phyloP scores from a whole-genome alignment of 768 basidiomycete species.

The Pholiota conissans region DNA sequence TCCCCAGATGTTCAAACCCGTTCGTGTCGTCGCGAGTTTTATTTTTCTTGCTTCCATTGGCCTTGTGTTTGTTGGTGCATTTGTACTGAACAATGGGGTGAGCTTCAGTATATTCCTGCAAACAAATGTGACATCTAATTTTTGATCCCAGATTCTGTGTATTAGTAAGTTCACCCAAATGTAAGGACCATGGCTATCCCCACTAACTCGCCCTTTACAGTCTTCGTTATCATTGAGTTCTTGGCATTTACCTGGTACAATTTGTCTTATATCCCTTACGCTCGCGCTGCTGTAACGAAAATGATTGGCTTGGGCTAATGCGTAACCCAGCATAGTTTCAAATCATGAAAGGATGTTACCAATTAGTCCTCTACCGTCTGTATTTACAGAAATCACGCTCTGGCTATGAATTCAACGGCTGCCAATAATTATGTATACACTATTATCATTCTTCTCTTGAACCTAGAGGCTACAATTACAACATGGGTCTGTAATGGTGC shows the following conservation, averaged over 20 bases:
- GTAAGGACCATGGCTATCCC: not conserved
- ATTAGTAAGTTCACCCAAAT: constrained; percentile 48
- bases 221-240: constrained; percentile 91
- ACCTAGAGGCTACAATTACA: constrained; percentile 5
- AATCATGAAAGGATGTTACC: not conserved
- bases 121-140: not conserved
- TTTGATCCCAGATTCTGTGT: constrained; percentile 54
- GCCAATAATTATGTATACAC: constrained; percentile 3
- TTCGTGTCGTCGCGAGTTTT: constrained; percentile 80
- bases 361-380: not conserved
- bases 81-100: constrained; percentile 70
- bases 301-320: constrained; percentile 50
- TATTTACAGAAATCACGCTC: constrained; percentile 6
- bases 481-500: constrained; percentile 11
- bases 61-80: constrained; percentile 85
- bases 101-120: constrained; percentile 23
- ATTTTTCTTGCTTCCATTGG: constrained; percentile 77
- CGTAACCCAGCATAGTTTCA: not conserved
- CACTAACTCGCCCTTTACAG: constrained; percentile 36
- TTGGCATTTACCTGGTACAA: constrained; percentile 91
- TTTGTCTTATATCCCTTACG: constrained; percentile 90
- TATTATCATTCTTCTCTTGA: not conserved
- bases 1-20: constrained; percentile 89
- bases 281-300: constrained; percentile 71
- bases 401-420: not conserved